Conservation (phyloP, 1,284 basidiomycete genomes). For the Porogramme epimiltina region DNA sequence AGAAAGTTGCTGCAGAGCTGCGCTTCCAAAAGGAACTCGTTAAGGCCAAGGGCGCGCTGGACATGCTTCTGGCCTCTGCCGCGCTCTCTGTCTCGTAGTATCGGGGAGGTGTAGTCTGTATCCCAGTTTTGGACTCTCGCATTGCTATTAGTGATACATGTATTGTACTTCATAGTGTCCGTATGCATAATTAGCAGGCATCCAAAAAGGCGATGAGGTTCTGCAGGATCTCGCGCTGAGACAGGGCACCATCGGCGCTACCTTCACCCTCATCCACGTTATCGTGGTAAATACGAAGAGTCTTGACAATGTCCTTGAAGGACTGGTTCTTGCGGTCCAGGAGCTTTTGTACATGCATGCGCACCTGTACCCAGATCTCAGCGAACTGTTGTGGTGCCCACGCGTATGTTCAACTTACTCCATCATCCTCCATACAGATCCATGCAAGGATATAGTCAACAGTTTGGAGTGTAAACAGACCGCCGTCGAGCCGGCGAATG, state of each 20-base stretch:
- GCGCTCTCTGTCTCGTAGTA: slow-evolving; percentile 36
- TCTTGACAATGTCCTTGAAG: slow-evolving; percentile 64
- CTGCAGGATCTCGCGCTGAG: slow-evolving; percentile 70
- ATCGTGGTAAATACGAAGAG: slow-evolving; percentile 67
- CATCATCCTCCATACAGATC: slow-evolving; percentile 98
- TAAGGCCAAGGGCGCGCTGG: slow-evolving; percentile 85
- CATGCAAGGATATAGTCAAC: slow-evolving; percentile 94
- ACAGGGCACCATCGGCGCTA: slow-evolving; percentile 39
- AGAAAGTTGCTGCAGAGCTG: slow-evolving; percentile 85
- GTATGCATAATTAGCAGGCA: slow-evolving; percentile 25
- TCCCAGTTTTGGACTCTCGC: background rate
- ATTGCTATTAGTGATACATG: slow-evolving; percentile 11
- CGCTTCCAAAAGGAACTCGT: slow-evolving; percentile 89
- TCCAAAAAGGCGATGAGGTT: slow-evolving; percentile 71
- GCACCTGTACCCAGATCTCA: slow-evolving; percentile 52
- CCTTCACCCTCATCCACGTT: slow-evolving; percentile 65
- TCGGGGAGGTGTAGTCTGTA: background rate
- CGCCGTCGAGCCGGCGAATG: slow-evolving; percentile 81
- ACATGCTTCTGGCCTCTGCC: slow-evolving; percentile 85
- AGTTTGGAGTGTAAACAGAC: slow-evolving; percentile 87
- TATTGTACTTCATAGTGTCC: slow-evolving; percentile 22
- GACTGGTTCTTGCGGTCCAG: slow-evolving; percentile 71
- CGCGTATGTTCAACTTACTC: slow-evolving; percentile 57
- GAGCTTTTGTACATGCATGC: slow-evolving; percentile 73
- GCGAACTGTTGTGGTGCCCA: slow-evolving; percentile 6